Conservation (phyloP, 2,329 filamentous ascomycete species). For the Pestalotiopsis fici region DNA sequence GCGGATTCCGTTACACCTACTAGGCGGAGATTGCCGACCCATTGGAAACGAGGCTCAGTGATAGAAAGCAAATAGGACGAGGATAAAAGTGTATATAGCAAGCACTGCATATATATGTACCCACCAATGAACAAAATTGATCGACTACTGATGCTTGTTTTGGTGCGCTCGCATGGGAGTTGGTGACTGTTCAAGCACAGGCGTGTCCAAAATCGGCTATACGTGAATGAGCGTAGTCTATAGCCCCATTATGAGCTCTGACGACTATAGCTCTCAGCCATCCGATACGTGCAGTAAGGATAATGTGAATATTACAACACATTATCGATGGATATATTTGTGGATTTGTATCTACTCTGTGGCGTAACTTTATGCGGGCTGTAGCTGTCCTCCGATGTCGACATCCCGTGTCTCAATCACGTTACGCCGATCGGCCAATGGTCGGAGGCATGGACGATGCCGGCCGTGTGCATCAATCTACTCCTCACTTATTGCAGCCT, state of each 20-base stretch:
- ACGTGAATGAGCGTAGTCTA: too few relatives aligned
- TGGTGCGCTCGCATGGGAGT: background rate
- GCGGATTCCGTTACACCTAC: conserved; percentile 13
- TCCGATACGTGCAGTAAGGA: too few relatives aligned
- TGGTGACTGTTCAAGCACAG: too few relatives aligned
- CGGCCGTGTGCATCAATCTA: background rate
- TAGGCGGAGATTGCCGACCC: background rate
- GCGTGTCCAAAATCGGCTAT: too few relatives aligned
- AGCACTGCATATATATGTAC: background rate
- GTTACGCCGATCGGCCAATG: conserved; percentile 4
- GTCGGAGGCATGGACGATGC: background rate
- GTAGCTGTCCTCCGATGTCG: background rate
- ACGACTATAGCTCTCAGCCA: too few relatives aligned
- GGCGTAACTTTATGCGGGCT: background rate
- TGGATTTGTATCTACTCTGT: background rate
- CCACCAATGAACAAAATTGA: background rate
- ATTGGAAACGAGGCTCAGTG: background rate
- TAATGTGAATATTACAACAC: too few relatives aligned
- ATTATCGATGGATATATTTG: background rate
- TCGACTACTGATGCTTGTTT: background rate
- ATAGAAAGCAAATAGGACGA: background rate
- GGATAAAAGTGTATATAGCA: background rate
- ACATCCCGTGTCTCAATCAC: background rate
- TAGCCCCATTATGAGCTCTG: too few relatives aligned
- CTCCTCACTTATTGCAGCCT: background rate